Evolutionary conservation across 768 basidiomycete species (phyloP), one percentile per base, ranked within the genome.

Genomic region (Panaeolus papilionaceus): DNA sequence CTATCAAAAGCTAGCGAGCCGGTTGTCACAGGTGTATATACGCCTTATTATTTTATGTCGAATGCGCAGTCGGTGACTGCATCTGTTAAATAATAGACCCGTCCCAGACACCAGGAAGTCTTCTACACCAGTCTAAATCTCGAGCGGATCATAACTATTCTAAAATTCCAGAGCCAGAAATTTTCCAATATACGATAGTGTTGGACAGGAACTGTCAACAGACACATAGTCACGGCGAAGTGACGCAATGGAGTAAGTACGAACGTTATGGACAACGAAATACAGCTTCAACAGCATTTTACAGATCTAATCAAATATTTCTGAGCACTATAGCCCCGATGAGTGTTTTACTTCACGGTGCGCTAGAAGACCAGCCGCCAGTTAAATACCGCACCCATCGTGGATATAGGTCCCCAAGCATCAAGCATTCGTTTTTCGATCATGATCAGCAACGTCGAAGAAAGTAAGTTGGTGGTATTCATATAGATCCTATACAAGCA

Each of bases 201-300:
- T 51, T 26, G 20, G 47, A 26, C 47, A 51, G 47, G 23, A 51
- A 51, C 20, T 51, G 47, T 51, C 47, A 51, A 26, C 47, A 26
- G n/a, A 20, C 9, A 20, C 26, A 23, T 26, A 18, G 20, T 9
- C 18, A 47, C 14, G 12, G 20, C 23, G 6, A 51, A n/a, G 18
- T 33, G 33, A 33, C 33, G 45, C 10, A 26, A 51, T 23, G 47
- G n/a, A 51, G 20, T 44, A 14, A 18, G 42, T n/a, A 33, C 33
- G 33, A 33, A 33, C 33, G 42, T 44, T 9, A 23, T 51, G 47
- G 12, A 51, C 47, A 26, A 12, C 47, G 26, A 51, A 51, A 20
- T 51, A 51, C 47, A 51, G 47, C 47, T 7, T 20, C 10, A 51
- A 51, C 47, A 51, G 47, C 47, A 51, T 26, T 51, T 4, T 23